These are phyloP conservation scores for Pythium coloratum DNA, from an alignment of 352 stramenopile genomes.

Conservation along the genomic window DNA sequence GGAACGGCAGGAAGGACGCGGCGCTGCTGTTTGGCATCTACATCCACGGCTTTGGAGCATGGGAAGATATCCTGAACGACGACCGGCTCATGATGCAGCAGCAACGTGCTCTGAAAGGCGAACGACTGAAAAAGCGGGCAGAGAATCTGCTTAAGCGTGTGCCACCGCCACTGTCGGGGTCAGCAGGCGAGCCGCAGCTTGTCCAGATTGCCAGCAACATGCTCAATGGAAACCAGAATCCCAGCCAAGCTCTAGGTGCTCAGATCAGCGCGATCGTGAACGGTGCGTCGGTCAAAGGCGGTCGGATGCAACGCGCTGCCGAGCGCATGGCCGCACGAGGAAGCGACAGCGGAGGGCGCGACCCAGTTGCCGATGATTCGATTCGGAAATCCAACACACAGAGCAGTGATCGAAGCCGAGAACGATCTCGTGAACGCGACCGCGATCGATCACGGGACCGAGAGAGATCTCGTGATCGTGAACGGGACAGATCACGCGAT, in stretches of 20 bases:
- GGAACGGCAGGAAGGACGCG: constrained; percentile 75
- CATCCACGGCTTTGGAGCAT: constrained; percentile 82
- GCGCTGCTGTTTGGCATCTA: constrained; percentile 80
- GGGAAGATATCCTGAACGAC: constrained; percentile 87
- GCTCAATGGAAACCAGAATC: constrained; percentile 33
- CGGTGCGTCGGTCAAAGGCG: constrained; percentile 33
- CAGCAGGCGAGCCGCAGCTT: constrained; percentile 55
- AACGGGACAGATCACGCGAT: constrained; percentile 6
- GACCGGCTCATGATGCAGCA: constrained; percentile 74
- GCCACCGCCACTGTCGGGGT: constrained; percentile 44
- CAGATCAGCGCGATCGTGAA: constrained; percentile 85
- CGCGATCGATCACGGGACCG: constrained; percentile 12
- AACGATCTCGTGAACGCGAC: constrained; percentile 4
- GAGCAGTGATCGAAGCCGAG: constrained; percentile 23
- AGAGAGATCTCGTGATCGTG: neutral
- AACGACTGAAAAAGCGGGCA: constrained; percentile 79
- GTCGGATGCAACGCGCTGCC: constrained; percentile 62
- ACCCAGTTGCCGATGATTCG: constrained; percentile 35
- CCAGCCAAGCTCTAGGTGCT: constrained; percentile 58
- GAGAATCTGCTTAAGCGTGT: constrained; percentile 82
- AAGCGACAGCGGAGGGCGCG: constrained; percentile 3
- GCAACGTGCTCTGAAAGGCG: constrained; percentile 82
- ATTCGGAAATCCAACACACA: constrained; percentile 40
- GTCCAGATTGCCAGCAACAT: constrained; percentile 57
- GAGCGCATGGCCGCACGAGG: constrained; percentile 55